Base-by-base conservation (phyloP, 129 eudicot species). In the Helianthus annuus region DNA sequence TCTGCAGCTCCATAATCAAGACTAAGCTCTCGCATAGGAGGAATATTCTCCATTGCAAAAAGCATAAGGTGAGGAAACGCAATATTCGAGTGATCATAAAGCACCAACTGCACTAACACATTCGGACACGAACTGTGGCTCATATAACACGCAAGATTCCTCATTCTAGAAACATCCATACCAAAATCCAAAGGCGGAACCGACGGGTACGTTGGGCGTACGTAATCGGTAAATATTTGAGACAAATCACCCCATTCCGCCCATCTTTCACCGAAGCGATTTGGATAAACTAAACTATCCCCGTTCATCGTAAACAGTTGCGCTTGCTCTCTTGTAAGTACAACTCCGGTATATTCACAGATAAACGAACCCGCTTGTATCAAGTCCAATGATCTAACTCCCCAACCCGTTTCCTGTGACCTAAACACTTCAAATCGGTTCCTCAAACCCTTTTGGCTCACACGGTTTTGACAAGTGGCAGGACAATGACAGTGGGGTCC, bases 191-290 rank as follows among this genome's bases (percentile, higher is more conserved):
- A 70, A 10, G 96, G 96, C 16, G 92, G 92, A 69, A 89, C 62
- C 0, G 82, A 66, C 6, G 92, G 96, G 59, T 78, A 71, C 0
- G 91, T 10, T 6, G 97, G 96, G 13, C 79, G 80, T 38, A 70
- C 83, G 66, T 85, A 89, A 39, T 90, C 87, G 3, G 95, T 57
- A 17, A 79, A 85, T 70, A 90, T 77, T 66, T 80, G 86, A 14
- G 92, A 80, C 64, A 93, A 81, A 66, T 93, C 92, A 17, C 97
- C 98, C 98, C 98, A 93, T 79, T 93, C 95, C 13, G 81, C 81
- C 98, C 98, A 93, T 64, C 87, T 82, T 49, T 87, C 90, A 5
- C 86, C 80, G 54, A 93, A 93, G 3, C 97, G 89, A 62, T 83
- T 78, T 4, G 97, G 98, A 77, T 93, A 90, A 12, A 93, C 74